Conservation (phyloP, 208 protist species). For the Eutreptiella sp. region DNA sequence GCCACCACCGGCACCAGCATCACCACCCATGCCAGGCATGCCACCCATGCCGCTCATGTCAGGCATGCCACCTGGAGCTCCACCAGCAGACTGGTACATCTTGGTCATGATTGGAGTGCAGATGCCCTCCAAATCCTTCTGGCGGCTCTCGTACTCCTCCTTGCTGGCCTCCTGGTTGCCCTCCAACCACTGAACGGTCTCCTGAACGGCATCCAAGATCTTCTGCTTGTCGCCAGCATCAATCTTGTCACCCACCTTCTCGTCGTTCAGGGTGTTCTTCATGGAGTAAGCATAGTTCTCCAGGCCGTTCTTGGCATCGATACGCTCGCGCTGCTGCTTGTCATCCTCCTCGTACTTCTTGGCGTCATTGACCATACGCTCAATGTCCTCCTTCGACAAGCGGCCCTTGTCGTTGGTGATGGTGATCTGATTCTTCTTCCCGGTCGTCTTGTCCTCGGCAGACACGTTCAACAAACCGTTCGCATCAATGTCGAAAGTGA, state of each 20-base stretch:
- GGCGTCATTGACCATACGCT: conserved; percentile 84
- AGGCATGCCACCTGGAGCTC: conserved; percentile 34
- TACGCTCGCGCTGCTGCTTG: conserved; percentile 38
- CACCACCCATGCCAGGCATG: conserved; percentile 17
- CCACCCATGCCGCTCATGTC: conserved; percentile 33
- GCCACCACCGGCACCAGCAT: neutral
- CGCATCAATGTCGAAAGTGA: conserved; percentile 81
- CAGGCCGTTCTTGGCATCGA: conserved; percentile 73
- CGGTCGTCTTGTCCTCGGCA: conserved; percentile 40
- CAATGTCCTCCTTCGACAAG: conserved; percentile 83
- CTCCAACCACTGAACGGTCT: conserved; percentile 75
- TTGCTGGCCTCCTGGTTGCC: conserved; percentile 57
- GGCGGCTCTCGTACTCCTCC: conserved; percentile 64
- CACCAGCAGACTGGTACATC: conserved; percentile 69
- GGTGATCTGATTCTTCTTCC: conserved; percentile 45
- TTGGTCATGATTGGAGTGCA: conserved; percentile 88
- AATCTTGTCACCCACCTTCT: conserved; percentile 60
- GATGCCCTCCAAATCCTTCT: conserved; percentile 79
- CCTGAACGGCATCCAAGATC: conserved; percentile 60
- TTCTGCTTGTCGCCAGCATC: conserved; percentile 45
- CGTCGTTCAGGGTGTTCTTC: conserved; percentile 66
- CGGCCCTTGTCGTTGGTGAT: conserved; percentile 85
- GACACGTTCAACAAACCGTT: conserved; percentile 49
- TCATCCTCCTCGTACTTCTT: conserved; percentile 81
- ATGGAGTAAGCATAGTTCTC: conserved; percentile 85